A percentile compares a stretch with the other conserved stretches of the same genome.
These are phyloP conservation scores for Stagonosporopsis cucurbitacearum DNA, from an alignment of 2,329 filamentous ascomycete genomes.

Conservation along the genomic window DNA sequence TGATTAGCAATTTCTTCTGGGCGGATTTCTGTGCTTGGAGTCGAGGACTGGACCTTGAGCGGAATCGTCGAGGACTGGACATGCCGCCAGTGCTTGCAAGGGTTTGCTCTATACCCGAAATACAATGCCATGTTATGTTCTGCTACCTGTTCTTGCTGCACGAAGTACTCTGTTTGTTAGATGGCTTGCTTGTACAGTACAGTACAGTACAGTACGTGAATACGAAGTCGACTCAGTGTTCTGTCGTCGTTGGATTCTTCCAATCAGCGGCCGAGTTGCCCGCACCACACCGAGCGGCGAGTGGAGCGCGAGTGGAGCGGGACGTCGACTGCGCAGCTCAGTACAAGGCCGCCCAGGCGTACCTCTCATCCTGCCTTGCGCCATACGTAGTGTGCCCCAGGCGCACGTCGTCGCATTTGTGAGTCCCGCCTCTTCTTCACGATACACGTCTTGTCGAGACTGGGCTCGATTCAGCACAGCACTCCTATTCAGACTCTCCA, in stretches of 20 bases:
- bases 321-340: neutral
- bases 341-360: constrained; percentile 18
- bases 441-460: neutral
- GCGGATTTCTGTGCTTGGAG: neutral
- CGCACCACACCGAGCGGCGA: neutral
- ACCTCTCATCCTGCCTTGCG: constrained; percentile 19
- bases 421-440: constrained; percentile 10
- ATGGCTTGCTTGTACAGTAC: too few species aligned
- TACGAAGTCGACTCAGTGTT: neutral
- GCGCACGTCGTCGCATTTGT: constrained; percentile 12
- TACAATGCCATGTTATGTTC: neutral
- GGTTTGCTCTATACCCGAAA: too few species aligned
- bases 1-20: neutral
- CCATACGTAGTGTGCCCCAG: constrained; percentile 9
- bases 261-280: neutral
- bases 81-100: too few species aligned
- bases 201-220: too few species aligned
- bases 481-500: too few species aligned
- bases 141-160: neutral
- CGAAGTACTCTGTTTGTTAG: too few species aligned
- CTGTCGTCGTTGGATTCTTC: too few species aligned
- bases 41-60: neutral
- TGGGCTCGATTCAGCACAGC: too few species aligned
- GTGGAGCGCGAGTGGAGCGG: too few species aligned
- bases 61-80: too few species aligned